Base-by-base conservation (phyloP, 1,284 basidiomycete species). In the Fomitopsis palustris region DNA sequence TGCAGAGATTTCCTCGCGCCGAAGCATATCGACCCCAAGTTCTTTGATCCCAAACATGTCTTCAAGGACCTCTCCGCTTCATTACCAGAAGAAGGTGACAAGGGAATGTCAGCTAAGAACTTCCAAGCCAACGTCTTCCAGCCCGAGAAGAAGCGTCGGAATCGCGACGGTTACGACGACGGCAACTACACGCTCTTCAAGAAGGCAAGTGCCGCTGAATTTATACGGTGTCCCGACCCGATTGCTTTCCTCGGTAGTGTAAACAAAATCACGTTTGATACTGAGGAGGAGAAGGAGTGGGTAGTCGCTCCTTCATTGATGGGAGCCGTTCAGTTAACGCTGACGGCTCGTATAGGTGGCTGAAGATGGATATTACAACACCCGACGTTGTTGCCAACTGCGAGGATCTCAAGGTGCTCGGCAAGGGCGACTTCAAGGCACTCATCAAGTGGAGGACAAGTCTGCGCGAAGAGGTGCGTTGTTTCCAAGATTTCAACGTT, bases 1-100 rank as follows among this genome's bases (percentile, higher is more conserved):
- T 99, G 97, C 76, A 90, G 90, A 64, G 93, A 95, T 61, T 99
- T 95, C 78, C 85, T 95, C 65, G 95, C 95, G 4, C 97, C 97
- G 4, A 94, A 94, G 72, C 85, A 92, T 70, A 96, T 99, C 69
- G 97, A 99, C 71, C 95, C 97, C 42, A 97, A 96, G 77, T 98
- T 99, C 77, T 87, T 99, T 64, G 96, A 99, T 72, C 94, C 97
- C 10, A 93, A 88, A 72, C 93, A 98, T 70, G 97, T 99, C 61
- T 99, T 99, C 84, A 97, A 98, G 74, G 97, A 98, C 64, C 77
- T 93, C 17, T 76, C 83, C 6, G 75, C 84, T 0, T 70, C 80
- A 10, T 71, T 77, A n/a, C 70, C 83, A 7, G 74, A 81, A 27
- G 77, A 75, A 19, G 73, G 72, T 3, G 82, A 83, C 60, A 83